Evolutionary conservation across 2,329 filamentous ascomycete genomes (phyloP).

Genomic region (Chaetomium sp.): DNA sequence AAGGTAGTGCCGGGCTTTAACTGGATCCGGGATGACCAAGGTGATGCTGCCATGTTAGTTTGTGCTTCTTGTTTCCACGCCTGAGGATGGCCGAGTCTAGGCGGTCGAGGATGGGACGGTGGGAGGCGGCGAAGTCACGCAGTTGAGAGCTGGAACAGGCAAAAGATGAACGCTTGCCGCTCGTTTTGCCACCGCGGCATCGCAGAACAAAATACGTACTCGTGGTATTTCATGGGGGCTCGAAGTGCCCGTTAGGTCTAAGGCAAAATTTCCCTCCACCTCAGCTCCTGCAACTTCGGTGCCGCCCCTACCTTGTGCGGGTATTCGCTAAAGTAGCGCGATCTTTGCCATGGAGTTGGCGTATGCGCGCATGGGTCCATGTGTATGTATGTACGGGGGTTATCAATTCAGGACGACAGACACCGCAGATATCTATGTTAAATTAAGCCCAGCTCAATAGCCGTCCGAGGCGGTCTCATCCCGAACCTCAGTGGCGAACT

Average conservation of each 20-base stretch:
- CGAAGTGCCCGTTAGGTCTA: background rate
- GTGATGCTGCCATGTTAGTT: background rate
- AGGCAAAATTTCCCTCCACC: background rate
- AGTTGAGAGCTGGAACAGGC: conserved; percentile 9
- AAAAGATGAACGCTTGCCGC: conserved; percentile 14
- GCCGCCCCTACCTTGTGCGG: background rate
- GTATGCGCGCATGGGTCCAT: background rate
- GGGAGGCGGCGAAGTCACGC: conserved; percentile 9
- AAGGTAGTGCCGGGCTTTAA: background rate
- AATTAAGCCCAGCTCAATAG: too few species aligned
- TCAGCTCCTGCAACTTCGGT: background rate
- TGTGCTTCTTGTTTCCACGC: background rate
- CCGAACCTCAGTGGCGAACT: background rate
- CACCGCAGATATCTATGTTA: background rate
- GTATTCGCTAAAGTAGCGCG: background rate
- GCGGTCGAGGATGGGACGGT: conserved; percentile 6
- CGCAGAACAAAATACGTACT: background rate
- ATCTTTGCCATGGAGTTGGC: background rate
- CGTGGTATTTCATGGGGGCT: background rate
- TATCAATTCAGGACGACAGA: background rate
- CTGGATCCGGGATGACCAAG: background rate
- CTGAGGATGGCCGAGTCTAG: background rate
- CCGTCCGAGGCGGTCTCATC: background rate
- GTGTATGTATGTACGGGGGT: background rate
- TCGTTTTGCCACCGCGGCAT: conserved; percentile 17